These are phyloP conservation scores for Mycena galopus DNA, from an alignment of 768 basidiomycete genomes.

Conservation along the genomic window DNA sequence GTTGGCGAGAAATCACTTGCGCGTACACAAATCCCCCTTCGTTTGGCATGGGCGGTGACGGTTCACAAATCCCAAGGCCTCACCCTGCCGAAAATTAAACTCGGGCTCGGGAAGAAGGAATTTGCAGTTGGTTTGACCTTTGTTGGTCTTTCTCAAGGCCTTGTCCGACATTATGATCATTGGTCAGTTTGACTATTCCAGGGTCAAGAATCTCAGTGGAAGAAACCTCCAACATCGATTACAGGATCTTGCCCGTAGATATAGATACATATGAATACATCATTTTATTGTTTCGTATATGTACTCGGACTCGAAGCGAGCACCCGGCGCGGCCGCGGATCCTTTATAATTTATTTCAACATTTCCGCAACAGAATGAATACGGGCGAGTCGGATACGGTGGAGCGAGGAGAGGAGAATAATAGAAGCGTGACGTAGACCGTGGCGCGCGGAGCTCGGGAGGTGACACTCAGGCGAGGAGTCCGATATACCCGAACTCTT, in stretches of 20 bases:
- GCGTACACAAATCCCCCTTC: conserved; percentile 61
- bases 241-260: not conserved
- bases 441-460: too few species aligned
- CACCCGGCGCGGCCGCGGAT: not conserved
- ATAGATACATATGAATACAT: not conserved
- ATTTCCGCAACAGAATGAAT: too few species aligned
- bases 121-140: conserved; percentile 35
- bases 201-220: not conserved
- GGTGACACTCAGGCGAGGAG: too few species aligned
- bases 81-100: conserved; percentile 73
- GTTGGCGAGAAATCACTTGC: conserved; percentile 13
- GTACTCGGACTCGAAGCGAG: not conserved
- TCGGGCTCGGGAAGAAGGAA: conserved; percentile 61
- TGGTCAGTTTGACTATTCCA: not conserved
- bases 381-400: too few species aligned
- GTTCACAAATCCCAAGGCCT: conserved; percentile 85
- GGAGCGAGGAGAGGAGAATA: too few species aligned
- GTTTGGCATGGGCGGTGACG: conserved; percentile 79
- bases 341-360: too few species aligned
- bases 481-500: too few species aligned
- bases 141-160: conserved; percentile 24
- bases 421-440: too few species aligned
- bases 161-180: not conserved
- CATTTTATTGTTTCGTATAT: too few species aligned
- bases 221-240: not conserved